Evolutionary conservation across 1,139 yeast species (phyloP).

Genomic region (Eremothecium gossypii): DNA sequence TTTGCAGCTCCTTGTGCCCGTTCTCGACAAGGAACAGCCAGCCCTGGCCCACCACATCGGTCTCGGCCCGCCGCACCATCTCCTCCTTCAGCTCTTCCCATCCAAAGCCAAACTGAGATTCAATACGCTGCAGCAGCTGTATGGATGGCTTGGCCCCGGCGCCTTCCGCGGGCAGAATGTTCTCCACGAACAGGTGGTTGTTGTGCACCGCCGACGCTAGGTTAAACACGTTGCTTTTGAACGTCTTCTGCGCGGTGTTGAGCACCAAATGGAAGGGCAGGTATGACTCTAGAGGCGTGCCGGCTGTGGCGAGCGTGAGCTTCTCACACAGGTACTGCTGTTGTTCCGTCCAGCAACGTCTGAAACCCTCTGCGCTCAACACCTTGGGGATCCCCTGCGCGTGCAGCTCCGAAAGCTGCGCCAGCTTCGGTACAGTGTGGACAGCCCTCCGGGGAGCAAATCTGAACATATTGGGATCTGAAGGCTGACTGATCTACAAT

Average conservation of each 20-base stretch:
- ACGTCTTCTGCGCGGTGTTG: constrained; percentile 61
- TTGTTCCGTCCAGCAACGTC: constrained; percentile 71
- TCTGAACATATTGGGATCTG: background rate
- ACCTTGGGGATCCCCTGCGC: constrained; percentile 61
- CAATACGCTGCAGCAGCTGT: constrained; percentile 27
- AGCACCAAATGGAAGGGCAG: constrained; percentile 69
- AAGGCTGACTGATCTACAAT: background rate
- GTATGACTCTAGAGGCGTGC: constrained; percentile 72
- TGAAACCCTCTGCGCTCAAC: constrained; percentile 58
- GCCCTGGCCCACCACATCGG: constrained; percentile 53
- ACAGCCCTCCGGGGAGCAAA: constrained; percentile 26
- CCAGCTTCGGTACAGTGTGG: constrained; percentile 59
- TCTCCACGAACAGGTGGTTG: constrained; percentile 81
- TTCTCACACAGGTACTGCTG: constrained; percentile 62
- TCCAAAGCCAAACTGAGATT: constrained; percentile 19
- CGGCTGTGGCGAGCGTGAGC: constrained; percentile 63
- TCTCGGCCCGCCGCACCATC: constrained; percentile 36
- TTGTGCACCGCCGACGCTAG: constrained; percentile 88
- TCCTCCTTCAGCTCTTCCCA: constrained; percentile 34
- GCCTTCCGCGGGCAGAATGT: constrained; percentile 36
- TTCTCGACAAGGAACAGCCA: constrained; percentile 84
- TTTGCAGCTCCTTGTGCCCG: constrained; percentile 53
- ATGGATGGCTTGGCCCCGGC: constrained; percentile 40
- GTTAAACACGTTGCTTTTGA: constrained; percentile 67
- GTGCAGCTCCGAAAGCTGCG: constrained; percentile 34